These are phyloP conservation scores for Mucuna pruriens DNA, from an alignment of 306 rosid genomes.

Conservation along the genomic window DNA sequence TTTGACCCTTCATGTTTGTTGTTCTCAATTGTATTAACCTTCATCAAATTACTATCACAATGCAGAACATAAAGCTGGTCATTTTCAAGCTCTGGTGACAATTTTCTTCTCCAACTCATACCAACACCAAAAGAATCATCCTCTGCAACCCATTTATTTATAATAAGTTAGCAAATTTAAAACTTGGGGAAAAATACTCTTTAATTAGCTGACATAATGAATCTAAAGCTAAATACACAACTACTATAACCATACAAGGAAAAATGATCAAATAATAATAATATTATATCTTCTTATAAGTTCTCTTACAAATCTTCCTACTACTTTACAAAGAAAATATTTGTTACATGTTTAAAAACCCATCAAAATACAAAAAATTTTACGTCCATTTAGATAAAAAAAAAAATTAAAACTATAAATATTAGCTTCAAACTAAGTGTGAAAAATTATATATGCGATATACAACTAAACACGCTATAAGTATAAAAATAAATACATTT, in stretches of 20 bases:
- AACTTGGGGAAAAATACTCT: neutral
- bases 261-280: neutral
- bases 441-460: neutral
- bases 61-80: slow-evolving; percentile 39
- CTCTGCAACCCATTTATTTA: slow-evolving; percentile 41
- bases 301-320: too few relatives aligned
- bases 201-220: neutral
- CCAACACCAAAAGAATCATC: slow-evolving; percentile 32
- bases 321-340: neutral
- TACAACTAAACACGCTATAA: neutral
- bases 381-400: neutral
- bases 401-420: neutral
- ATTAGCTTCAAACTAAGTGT: neutral
- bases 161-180: slow-evolving; percentile 17
- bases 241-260: neutral
- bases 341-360: neutral
- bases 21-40: slow-evolving; percentile 35
- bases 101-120: slow-evolving; percentile 60
- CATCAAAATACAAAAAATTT: neutral
- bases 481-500: neutral
- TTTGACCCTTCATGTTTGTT: slow-evolving; percentile 36
- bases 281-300: neutral
- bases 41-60: slow-evolving; percentile 46
- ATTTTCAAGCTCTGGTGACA: slow-evolving; percentile 62
- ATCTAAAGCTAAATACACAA: neutral